These are phyloP conservation scores for Penicillium longicatenatum DNA, from an alignment of 495 filamentous ascomycete genomes.

Conservation along the genomic window DNA sequence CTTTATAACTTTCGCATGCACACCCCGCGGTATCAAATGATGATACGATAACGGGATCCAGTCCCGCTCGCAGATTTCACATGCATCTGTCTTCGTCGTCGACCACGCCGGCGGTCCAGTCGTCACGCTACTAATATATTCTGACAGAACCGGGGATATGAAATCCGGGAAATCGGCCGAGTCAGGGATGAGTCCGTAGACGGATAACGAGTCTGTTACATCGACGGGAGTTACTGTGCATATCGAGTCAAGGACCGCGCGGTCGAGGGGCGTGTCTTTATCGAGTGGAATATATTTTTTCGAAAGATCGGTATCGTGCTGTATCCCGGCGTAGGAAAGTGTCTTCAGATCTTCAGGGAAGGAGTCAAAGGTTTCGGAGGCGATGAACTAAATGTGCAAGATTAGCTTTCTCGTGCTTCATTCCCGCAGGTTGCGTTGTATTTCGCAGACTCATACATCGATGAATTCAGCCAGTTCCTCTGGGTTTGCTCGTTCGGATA, in stretches of 20 bases:
- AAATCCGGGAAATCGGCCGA: constrained; percentile 52
- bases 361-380: constrained; percentile 63
- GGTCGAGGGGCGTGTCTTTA: constrained; percentile 44
- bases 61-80: constrained; percentile 79
- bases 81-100: constrained; percentile 57
- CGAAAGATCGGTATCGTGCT: constrained; percentile 50
- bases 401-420: neutral
- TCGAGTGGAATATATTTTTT: constrained; percentile 49
- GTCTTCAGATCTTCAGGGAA: constrained; percentile 61
- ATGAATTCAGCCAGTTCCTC: constrained; percentile 77
- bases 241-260: constrained; percentile 42
- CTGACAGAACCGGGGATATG: constrained; percentile 59
- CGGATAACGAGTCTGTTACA: constrained; percentile 60
- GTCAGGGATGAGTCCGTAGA: constrained; percentile 59
- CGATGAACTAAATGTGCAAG: constrained; percentile 61
- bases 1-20: constrained; percentile 78
- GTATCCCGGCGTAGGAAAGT: constrained; percentile 59
- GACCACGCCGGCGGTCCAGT: constrained; percentile 63
- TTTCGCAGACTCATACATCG: constrained; percentile 42
- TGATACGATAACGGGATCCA: constrained; percentile 83
- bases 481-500: constrained; percentile 44
- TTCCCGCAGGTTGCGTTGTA: neutral
- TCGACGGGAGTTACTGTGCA: constrained; percentile 49
- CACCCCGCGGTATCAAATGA: constrained; percentile 75
- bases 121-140: constrained; percentile 57